phyloP scores from a whole-genome alignment of 257 asterid species.

The Solanum boliviense region DNA sequence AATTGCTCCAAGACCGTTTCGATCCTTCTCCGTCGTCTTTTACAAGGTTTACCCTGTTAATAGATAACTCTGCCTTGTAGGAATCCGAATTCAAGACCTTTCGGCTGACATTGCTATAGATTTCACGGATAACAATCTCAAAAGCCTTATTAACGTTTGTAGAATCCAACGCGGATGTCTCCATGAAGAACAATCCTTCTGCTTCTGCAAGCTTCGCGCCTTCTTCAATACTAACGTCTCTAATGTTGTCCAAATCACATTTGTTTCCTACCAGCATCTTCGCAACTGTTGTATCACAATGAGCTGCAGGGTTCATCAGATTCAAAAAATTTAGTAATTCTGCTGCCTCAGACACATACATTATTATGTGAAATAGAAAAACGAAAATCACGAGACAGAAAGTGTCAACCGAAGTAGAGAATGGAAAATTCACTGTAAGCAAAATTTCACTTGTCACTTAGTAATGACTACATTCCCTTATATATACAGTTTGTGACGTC shows the following conservation, averaged over 20 bases:
- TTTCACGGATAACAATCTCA: constrained; percentile 17
- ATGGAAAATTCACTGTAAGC: background rate
- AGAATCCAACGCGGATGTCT: constrained; percentile 23
- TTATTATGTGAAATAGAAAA: background rate
- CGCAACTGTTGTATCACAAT: constrained; percentile 18
- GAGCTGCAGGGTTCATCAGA: constrained; percentile 4
- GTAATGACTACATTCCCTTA: background rate
- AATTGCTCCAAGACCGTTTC: constrained; percentile 2
- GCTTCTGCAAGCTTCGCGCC: constrained; percentile 17
- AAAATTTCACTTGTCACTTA: background rate
- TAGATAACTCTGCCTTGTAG: constrained; percentile 16
- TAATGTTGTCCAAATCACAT: constrained; percentile 19
- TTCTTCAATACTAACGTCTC: constrained; percentile 14
- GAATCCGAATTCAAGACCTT: constrained; percentile 14
- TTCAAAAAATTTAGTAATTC: background rate
- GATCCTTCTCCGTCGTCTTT: constrained; percentile 5
- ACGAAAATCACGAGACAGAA: background rate
- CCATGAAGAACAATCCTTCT: constrained; percentile 20
- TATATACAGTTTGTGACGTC: background rate
- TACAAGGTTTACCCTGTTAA: constrained; percentile 16
- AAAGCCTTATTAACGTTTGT: constrained; percentile 19
- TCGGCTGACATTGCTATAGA: constrained; percentile 13
- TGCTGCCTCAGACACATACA: background rate
- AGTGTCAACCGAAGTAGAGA: background rate
- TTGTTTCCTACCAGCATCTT: constrained; percentile 20